These are phyloP conservation scores for Colletotrichum salicis DNA, from an alignment of 2,329 filamentous ascomycete species.

Conservation along the genomic window DNA sequence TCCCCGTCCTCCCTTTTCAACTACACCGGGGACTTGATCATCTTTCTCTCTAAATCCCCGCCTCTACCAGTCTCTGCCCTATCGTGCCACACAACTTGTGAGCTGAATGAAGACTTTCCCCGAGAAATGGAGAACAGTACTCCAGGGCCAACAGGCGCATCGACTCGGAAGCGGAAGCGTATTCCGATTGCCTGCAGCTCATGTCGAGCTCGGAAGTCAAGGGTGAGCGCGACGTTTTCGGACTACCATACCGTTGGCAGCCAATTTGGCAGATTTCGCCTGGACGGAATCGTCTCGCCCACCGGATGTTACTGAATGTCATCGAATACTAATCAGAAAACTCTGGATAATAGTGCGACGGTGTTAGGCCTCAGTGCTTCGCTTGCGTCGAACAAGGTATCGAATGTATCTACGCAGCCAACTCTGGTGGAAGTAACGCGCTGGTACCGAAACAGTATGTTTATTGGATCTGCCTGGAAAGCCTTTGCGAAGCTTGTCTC, in stretches of 20 bases:
- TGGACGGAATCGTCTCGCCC: background rate
- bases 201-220: slow-evolving; percentile 40
- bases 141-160: slow-evolving; percentile 1
- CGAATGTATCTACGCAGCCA: slow-evolving; percentile 38
- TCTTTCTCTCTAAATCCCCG: slow-evolving; percentile 32
- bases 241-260: no score
- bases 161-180: slow-evolving; percentile 34
- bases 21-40: slow-evolving; percentile 6
- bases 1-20: slow-evolving; percentile 12
- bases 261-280: background rate
- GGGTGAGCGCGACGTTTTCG: slow-evolving; percentile 22
- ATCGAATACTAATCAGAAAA: background rate
- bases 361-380: slow-evolving; percentile 38
- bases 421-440: slow-evolving; percentile 19
- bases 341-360: slow-evolving; percentile 36
- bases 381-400: slow-evolving; percentile 36
- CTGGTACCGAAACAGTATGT: slow-evolving; percentile 32
- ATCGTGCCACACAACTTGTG: background rate
- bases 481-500: background rate
- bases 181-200: slow-evolving; percentile 39
- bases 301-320: background rate
- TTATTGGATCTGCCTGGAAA: background rate
- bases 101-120: background rate
- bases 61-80: background rate
- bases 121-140: slow-evolving; percentile 21